Evolutionary conservation across 75 land plant species (phyloP), one percentile per base, ranked within the genome.

Genomic region (Pinus taeda): DNA sequence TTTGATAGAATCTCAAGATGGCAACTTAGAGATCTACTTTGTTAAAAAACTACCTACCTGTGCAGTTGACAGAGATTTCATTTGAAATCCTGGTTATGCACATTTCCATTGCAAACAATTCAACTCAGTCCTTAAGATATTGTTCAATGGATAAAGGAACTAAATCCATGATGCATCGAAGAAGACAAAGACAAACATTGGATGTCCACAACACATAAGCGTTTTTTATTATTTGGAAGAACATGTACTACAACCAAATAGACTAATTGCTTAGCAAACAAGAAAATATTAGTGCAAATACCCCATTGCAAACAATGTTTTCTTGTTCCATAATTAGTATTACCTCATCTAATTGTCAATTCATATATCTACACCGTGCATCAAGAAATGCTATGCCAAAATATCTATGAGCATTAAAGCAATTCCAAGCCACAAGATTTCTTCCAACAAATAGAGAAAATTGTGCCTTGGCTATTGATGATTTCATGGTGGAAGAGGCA

Each of bases 1-100:
- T 69, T 69, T 69, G 45, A 69, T 39, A n/a, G 39, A 69, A 69
- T 39, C 53, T 9, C 37, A n/a, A n/a, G 71, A 22, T 69, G 9
- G 8, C n/a, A 69, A 39, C 8, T 22, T 20, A 69, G 71, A 69
- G 22, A 39, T 39, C 8, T 69, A 42, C 45, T 39, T 69, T 69
- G 1, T 39, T 3, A 42, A 45, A 20, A 69, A 45, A 69, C 71
- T 67, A 67, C 45, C 71, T 67, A 67, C 49, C 21, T 67, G 71
- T 39, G 20, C 71, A 67, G 39, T 37, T 42, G 11, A 20, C 4
- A 67, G 39, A 17, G 4, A 4, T 39, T 18, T 39, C 13, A 67
- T 39, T 11, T 67, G 49, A 39, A 39, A 67, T 21, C 71, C 71
- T 69, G n/a, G 71, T 3, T 39, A 45, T 39, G 12, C 49, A 18